Conservation (phyloP, 1,284 basidiomycete genomes). For the Vanrija sp. region DNA sequence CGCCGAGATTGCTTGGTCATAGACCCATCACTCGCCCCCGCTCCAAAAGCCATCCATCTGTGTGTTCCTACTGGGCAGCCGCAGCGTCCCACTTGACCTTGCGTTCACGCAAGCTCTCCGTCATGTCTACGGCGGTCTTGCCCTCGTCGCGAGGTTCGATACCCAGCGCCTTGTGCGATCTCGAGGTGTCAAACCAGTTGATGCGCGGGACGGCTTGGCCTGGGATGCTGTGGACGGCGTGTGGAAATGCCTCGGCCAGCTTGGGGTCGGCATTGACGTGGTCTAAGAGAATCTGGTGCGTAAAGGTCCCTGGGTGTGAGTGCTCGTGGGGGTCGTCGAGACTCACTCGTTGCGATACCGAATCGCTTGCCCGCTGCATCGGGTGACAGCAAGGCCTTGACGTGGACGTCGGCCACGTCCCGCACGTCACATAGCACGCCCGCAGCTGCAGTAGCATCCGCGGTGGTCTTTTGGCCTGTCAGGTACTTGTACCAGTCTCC, state of each 20-base stretch:
- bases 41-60: too few relatives aligned
- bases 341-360: conserved; percentile 23
- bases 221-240: conserved; percentile 9
- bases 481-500: conserved; percentile 26
- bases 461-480: conserved; percentile 20
- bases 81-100: conserved; percentile 1
- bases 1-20: too few relatives aligned
- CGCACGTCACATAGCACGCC: conserved; percentile 28
- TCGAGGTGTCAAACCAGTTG: conserved; percentile 26
- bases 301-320: conserved; percentile 17
- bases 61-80: background rate
- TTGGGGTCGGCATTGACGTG: conserved; percentile 5
- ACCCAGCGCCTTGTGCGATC: conserved; percentile 10
- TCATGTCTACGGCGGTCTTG: conserved; percentile 27
- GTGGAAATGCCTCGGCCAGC: conserved; percentile 16
- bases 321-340: too few relatives aligned
- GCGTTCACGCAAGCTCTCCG: conserved; percentile 17
- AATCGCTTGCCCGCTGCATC: conserved; percentile 23
- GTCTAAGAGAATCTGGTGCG: conserved; percentile 21
- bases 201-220: conserved; percentile 16
- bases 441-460: conserved; percentile 23
- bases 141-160: conserved; percentile 12
- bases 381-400: conserved; percentile 16
- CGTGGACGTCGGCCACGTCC: conserved; percentile 23
- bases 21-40: too few relatives aligned